These are phyloP conservation scores for Chrysosporium queenslandicum DNA, from an alignment of 2,329 filamentous ascomycete genomes.

Conservation along the genomic window DNA sequence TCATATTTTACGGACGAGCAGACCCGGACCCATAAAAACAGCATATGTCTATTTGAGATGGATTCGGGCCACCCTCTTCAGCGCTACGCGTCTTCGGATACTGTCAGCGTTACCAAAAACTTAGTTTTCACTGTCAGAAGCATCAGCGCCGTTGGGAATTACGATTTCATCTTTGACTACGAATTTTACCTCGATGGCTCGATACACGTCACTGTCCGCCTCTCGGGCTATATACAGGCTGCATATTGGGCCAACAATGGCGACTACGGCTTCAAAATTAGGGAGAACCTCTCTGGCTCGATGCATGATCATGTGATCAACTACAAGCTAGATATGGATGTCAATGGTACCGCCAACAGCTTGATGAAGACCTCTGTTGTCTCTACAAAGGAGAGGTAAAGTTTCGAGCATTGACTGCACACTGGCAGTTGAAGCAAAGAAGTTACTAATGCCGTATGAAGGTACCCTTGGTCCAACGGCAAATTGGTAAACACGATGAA, in stretches of 20 bases:
- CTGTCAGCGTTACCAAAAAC: conserved; percentile 35
- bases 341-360: conserved; percentile 33
- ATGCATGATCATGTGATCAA: conserved; percentile 50
- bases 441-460: neutral
- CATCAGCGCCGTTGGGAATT: conserved; percentile 37
- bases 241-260: conserved; percentile 43
- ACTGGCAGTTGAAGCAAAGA: no score
- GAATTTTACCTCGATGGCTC: conserved; percentile 42
- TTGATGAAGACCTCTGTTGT: conserved; percentile 11
- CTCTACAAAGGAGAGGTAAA: conserved; percentile 6
- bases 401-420: no score
- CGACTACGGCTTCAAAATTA: conserved; percentile 28
- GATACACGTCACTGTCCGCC: conserved; percentile 37
- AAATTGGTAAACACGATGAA: conserved; percentile 24
- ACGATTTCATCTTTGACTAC: conserved; percentile 39
- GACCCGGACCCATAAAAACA: conserved; percentile 33
- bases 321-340: conserved; percentile 47
- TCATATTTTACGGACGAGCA: conserved; percentile 21
- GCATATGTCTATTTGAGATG: conserved; percentile 49
- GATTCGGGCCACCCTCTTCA: conserved; percentile 43
- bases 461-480: conserved; percentile 16
- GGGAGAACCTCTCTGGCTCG: conserved; percentile 23
- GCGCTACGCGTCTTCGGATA: conserved; percentile 31
- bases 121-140: conserved; percentile 31
- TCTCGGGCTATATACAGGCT: conserved; percentile 45